Percentiles rank a stretch among this genome's conserved stretches.
Conservation (phyloP, 78 protist genomes). For the Polysphondylium violaceum region DNA sequence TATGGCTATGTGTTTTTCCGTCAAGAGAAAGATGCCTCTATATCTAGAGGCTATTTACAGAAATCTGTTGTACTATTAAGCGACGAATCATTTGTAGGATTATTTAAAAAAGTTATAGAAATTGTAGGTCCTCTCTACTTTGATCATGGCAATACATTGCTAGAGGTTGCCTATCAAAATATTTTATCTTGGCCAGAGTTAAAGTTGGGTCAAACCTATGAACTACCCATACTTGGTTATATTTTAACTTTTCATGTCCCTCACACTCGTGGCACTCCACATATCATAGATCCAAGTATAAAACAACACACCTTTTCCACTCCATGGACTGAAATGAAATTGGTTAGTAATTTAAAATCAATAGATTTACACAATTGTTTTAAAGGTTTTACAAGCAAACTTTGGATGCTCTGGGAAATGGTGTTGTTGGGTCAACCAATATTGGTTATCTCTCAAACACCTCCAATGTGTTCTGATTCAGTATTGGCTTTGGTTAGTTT, state of each 20-base stretch:
- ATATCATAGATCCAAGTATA: conserved; percentile 53
- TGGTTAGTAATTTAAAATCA: conserved; percentile 56
- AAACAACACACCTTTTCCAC: not conserved
- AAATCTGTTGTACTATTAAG: conserved; percentile 82
- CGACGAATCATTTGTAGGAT: conserved; percentile 66
- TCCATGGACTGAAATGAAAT: conserved; percentile 18
- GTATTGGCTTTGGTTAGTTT: conserved; percentile 79
- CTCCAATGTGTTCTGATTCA: conserved; percentile 65
- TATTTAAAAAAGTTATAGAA: conserved; percentile 73
- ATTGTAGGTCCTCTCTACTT: conserved; percentile 80
- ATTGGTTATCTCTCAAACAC: conserved; percentile 73
- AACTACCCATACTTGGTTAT: conserved; percentile 54
- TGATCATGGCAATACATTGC: conserved; percentile 67
- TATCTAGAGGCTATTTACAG: conserved; percentile 83
- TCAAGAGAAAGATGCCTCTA: conserved; percentile 63
- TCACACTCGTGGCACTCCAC: conserved; percentile 65
- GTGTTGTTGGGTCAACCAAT: conserved; percentile 81
- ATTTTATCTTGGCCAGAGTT: conserved; percentile 66
- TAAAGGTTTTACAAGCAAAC: conserved; percentile 26
- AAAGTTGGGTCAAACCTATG: conserved; percentile 54
- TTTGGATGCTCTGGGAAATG: conserved; percentile 89
- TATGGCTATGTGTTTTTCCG: conserved; percentile 81
- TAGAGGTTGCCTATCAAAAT: conserved; percentile 74
- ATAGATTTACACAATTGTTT: conserved; percentile 67
- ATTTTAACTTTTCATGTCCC: conserved; percentile 76